Evolutionary conservation across 2,329 filamentous ascomycete species (phyloP).

Genomic region (Periconia sp.): DNA sequence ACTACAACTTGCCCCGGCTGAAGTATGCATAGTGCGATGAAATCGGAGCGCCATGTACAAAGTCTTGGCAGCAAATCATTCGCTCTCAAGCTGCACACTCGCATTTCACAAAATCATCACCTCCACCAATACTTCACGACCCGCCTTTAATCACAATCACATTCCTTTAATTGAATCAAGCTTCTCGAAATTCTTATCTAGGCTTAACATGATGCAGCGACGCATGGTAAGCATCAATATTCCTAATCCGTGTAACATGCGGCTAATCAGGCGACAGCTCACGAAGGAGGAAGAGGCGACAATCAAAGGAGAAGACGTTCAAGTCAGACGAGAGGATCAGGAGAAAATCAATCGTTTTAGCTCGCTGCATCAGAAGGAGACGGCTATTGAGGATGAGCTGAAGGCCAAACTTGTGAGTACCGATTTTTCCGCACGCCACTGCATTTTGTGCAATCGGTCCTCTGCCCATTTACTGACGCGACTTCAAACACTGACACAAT

Average conservation of each 20-base stretch:
- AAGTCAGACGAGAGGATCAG: slow-evolving; percentile 95
- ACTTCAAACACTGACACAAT: slow-evolving; percentile 3
- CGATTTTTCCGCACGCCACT: not conserved
- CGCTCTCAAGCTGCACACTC: too few relatives aligned
- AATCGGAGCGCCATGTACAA: too few relatives aligned
- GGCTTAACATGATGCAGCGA: slow-evolving; percentile 9
- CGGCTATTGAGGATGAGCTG: slow-evolving; percentile 78
- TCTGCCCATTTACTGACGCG: not conserved
- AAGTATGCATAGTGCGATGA: too few relatives aligned
- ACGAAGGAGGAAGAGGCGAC: slow-evolving; percentile 88
- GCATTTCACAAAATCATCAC: not conserved
- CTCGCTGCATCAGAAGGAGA: slow-evolving; percentile 86
- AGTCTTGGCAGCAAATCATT: slow-evolving; percentile 5
- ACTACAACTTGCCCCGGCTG: too few relatives aligned
- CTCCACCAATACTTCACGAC: slow-evolving; percentile 1
- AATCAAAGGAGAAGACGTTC: slow-evolving; percentile 74
- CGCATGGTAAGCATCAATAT: slow-evolving; percentile 11
- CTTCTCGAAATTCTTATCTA: not conserved
- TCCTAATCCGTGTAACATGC: not conserved
- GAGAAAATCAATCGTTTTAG: slow-evolving; percentile 99
- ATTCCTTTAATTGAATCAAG: not conserved
- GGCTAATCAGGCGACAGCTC: slow-evolving; percentile 64
- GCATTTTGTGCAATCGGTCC: not conserved
- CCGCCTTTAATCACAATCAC: not conserved
- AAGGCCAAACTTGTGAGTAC: slow-evolving; percentile 74